Percentiles rank a stretch among this genome's conserved stretches.
phyloP scores from a whole-genome alignment of 1,139 yeast species.

The Yamadazyma epiphylla region DNA sequence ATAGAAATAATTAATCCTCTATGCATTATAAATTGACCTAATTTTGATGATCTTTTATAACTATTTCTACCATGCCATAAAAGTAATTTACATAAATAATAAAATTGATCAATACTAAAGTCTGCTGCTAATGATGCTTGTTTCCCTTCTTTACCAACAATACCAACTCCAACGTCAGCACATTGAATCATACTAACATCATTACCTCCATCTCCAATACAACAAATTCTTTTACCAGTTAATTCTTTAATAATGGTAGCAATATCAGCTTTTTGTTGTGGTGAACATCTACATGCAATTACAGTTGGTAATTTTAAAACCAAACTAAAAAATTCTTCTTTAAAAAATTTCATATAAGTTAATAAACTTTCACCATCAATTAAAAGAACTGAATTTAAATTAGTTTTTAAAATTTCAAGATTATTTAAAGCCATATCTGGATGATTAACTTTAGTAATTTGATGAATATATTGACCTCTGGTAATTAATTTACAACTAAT shows the following conservation, averaged over 20 bases:
- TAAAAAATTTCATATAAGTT: conserved; percentile 58
- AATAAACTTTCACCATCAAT: conserved; percentile 93
- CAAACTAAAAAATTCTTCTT: conserved; percentile 69
- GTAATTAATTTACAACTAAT: conserved; percentile 89
- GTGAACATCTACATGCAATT: conserved; percentile 96
- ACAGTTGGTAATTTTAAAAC: conserved; percentile 85
- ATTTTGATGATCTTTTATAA: conserved; percentile 89
- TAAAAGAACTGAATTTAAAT: conserved; percentile 71
- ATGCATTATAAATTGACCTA: conserved; percentile 94
- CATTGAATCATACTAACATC: conserved; percentile 99
- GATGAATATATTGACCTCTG: conserved; percentile 90
- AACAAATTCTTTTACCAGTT: conserved; percentile 89
- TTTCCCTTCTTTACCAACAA: conserved; percentile 97
- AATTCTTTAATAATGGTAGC: conserved; percentile 72
- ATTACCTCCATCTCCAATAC: conserved; percentile 99
- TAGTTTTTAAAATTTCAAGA: conserved; percentile 64
- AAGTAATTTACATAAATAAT: conserved; percentile 78
- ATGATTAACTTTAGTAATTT: conserved; percentile 62
- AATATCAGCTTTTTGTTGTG: conserved; percentile 97
- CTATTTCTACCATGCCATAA: conserved; percentile 99
- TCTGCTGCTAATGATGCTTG: conserved; percentile 98
- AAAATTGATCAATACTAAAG: conserved; percentile 88
- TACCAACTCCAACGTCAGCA: conserved; percentile 98
- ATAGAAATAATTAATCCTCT: conserved; percentile 92
- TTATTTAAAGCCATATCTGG: conserved; percentile 67